phyloP scores from a whole-genome alignment of 768 basidiomycete species.

The Myochromella boudieri region DNA sequence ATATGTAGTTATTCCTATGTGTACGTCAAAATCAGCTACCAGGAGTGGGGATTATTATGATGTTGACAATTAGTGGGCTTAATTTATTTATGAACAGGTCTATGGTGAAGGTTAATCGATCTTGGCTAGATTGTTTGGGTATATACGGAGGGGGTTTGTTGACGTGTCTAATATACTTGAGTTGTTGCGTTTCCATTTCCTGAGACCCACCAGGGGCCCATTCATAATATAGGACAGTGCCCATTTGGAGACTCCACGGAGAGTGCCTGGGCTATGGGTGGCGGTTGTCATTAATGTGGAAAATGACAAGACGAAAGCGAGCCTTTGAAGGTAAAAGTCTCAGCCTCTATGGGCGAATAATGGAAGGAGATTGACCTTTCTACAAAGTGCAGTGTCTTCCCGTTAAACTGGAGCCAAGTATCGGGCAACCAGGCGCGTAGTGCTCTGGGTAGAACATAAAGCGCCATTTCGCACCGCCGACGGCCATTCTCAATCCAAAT shows the following conservation, averaged over 20 bases:
- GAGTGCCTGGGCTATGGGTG: conserved; percentile 56
- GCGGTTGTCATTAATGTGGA: conserved; percentile 65
- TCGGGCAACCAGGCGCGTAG: conserved; percentile 62
- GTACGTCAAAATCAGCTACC: too few species aligned
- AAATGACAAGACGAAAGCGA: conserved; percentile 62
- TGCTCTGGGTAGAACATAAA: conserved; percentile 77
- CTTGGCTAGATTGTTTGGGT: neutral
- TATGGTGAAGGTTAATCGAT: neutral
- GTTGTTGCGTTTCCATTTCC: conserved; percentile 42
- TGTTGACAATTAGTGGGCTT: too few species aligned
- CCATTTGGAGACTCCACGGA: conserved; percentile 78
- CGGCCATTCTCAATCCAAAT: conserved; percentile 77
- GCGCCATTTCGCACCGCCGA: conserved; percentile 74
- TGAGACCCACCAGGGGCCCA: conserved; percentile 55
- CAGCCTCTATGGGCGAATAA: neutral
- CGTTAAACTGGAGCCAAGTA: conserved; percentile 47
- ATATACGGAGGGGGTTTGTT: neutral
- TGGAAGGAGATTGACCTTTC: conserved; percentile 51
- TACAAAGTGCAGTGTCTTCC: conserved; percentile 34
- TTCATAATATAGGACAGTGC: conserved; percentile 64
- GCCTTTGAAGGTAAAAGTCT: conserved; percentile 31
- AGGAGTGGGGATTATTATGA: too few species aligned
- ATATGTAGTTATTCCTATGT: neutral
- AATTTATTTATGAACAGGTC: neutral
- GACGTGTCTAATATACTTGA: conserved; percentile 14